Evolutionary conservation across 2,329 filamentous ascomycete species (phyloP), one percentile per base, ranked within the genome.

Genomic region (Chaetomiaceae sp.): DNA sequence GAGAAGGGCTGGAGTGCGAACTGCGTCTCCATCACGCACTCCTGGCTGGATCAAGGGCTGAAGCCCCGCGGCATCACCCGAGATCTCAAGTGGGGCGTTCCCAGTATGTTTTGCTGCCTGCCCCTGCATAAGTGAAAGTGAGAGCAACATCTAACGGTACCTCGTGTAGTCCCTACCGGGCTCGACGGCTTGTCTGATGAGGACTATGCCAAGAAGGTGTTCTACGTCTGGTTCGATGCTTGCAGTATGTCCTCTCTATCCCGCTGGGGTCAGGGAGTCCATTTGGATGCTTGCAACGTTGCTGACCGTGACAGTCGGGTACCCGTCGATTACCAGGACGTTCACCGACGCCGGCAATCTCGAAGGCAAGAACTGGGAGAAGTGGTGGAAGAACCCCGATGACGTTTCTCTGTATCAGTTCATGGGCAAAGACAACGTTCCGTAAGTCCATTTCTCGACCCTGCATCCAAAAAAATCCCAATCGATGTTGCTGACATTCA

Each of bases 301-400:
- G 30, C 51, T 53, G 24, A 53, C 37, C 7, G 24, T 15, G 19
- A 7, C 11, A 53, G 51, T 95, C 60, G 90, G 90, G 17, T 96
- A 96, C 64, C 83, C 89, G n/a, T 95, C 88, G 2, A 96, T 96
- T 57, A 95, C 90, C 1, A 88, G 87, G 54, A 89, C 81, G 58
- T 95, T 95, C 65, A 95, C 89, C 5, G 73, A 79, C 45, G 62
- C 65, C 12, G 64, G 66, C 43, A 62, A 74, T 50, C 52, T 63
- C 12, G 58, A 61, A 3, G 68, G 70, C 34, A 76, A 82, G 36
- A 76, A 94, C 52, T 96, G 90, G 90, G 83, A 95, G 70, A 78
- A 87, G 61, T 96, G 90, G 90, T 96, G 90, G 90, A 83, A 85
- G 62, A 85, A 94, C 64, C 88, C 88, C 0, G 84, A 95, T 36